Percentiles rank a stretch among this genome's conserved stretches.
Evolutionary conservation across 129 eudicot species (phyloP).

Genomic region (Flaveria linearis): DNA sequence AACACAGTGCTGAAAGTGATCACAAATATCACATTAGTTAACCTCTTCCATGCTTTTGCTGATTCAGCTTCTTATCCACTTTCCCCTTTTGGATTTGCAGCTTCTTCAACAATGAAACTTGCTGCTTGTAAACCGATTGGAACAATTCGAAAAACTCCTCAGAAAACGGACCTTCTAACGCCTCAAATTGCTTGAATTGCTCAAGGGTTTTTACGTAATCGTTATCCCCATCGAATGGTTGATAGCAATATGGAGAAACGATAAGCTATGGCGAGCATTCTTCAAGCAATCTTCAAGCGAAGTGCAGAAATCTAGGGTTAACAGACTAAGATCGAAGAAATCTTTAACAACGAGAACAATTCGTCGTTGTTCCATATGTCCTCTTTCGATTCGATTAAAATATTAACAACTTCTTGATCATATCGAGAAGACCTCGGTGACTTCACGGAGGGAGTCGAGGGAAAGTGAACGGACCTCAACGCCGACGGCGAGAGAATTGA

Average conservation of each 20-base stretch:
- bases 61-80: constrained; percentile 54
- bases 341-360: constrained; percentile 51
- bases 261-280: constrained; percentile 56
- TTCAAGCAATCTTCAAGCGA: constrained; percentile 51
- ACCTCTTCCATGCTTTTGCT: constrained; percentile 56
- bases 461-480: constrained; percentile 61
- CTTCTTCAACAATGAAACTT: constrained; percentile 46
- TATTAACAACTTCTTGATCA: constrained; percentile 63
- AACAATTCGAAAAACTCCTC: constrained; percentile 52
- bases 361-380: constrained; percentile 69
- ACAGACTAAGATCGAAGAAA: constrained; percentile 59
- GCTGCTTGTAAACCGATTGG: constrained; percentile 48
- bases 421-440: constrained; percentile 57
- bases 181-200: constrained; percentile 51
- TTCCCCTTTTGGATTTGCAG: constrained; percentile 47
- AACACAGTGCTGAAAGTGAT: constrained; percentile 60
- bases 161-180: constrained; percentile 48
- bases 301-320: constrained; percentile 60
- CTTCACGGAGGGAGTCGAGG: constrained; percentile 62
- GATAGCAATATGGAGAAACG: constrained; percentile 44
- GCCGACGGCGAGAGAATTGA: constrained; percentile 59
- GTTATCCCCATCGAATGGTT: constrained; percentile 44
- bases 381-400: constrained; percentile 49
- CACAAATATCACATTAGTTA: constrained; percentile 62
- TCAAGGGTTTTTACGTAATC: constrained; percentile 41